These are phyloP conservation scores for Beauveria scarabaeidicola DNA, from an alignment of 2,329 filamentous ascomycete genomes.

Conservation along the genomic window DNA sequence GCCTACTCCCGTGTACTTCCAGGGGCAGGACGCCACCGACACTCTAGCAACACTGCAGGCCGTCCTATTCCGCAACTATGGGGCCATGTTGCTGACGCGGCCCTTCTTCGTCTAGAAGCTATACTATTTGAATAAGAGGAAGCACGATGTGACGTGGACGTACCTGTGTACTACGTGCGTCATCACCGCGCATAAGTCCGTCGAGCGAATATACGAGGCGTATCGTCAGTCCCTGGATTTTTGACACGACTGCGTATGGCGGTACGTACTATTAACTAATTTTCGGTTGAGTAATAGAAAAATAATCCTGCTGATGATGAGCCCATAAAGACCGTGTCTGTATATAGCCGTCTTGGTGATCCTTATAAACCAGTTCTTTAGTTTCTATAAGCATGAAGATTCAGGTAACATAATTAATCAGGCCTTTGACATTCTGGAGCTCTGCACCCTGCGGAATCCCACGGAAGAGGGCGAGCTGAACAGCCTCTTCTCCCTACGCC, in stretches of 20 bases:
- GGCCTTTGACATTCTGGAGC: neutral
- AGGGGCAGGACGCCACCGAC: neutral
- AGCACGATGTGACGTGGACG: neutral
- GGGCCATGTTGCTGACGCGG: neutral
- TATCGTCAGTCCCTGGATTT: neutral
- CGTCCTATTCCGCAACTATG: neutral
- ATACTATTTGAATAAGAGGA: neutral
- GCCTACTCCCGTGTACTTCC: neutral
- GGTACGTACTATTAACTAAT: neutral
- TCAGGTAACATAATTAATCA: constrained; percentile 32
- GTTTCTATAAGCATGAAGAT: constrained; percentile 35
- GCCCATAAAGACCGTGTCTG: constrained; percentile 40
- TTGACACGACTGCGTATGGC: neutral
- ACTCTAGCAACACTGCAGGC: neutral
- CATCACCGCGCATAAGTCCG: neutral
- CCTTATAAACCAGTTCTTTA: constrained; percentile 48
- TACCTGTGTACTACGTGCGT: neutral
- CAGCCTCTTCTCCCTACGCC: neutral
- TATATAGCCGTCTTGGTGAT: constrained; percentile 47
- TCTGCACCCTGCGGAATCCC: neutral
- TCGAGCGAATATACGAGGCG: neutral
- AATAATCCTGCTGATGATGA: too few species aligned
- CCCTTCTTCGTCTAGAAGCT: neutral
- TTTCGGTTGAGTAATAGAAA: too few species aligned
- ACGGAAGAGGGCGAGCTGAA: neutral